Evolutionary conservation across 2,329 filamentous ascomycete species (phyloP).

Genomic region (Fusarium euwallaceae): DNA sequence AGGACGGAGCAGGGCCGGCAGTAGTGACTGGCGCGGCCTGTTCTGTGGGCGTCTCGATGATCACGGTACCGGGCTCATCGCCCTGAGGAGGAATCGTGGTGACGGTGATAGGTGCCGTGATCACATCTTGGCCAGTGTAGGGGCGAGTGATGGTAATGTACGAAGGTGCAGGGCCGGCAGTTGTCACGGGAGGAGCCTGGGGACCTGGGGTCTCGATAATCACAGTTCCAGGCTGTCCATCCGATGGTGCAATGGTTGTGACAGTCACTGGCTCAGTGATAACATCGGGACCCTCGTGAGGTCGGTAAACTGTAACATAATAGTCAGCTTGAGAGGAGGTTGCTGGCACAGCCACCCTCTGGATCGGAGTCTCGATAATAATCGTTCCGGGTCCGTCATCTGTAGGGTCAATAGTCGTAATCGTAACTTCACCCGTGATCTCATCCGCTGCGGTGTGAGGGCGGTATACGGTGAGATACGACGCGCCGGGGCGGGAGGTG

Average conservation of each 20-base stretch:
- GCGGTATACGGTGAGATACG: conserved; percentile 1
- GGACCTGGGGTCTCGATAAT: conserved; percentile 24
- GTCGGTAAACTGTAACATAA: conserved; percentile 27
- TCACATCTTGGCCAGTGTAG: conserved; percentile 20
- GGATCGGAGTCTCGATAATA: conserved; percentile 18
- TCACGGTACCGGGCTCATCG: conserved; percentile 27
- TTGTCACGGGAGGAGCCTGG: background rate
- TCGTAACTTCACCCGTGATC: conserved; percentile 4
- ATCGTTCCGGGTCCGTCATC: conserved; percentile 11
- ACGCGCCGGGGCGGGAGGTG: background rate
- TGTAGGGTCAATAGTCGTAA: conserved; percentile 6
- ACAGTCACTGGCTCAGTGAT: conserved; percentile 20
- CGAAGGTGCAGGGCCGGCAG: conserved; percentile 1
- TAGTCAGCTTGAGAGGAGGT: conserved; percentile 5
- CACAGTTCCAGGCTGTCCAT: conserved; percentile 25
- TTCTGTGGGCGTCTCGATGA: conserved; percentile 29
- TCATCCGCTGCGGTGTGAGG: background rate
- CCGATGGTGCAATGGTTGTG: conserved; percentile 18
- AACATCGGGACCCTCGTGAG: conserved; percentile 14
- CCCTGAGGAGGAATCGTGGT: conserved; percentile 25
- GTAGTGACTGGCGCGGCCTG: conserved; percentile 21
- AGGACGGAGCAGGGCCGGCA: conserved; percentile 20
- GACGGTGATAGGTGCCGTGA: conserved; percentile 23
- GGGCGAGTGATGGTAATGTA: conserved; percentile 30
- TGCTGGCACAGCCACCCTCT: background rate